Evolutionary conservation across 148 eudicot species (phyloP).

Genomic region (Pharnaceum exiguum): DNA sequence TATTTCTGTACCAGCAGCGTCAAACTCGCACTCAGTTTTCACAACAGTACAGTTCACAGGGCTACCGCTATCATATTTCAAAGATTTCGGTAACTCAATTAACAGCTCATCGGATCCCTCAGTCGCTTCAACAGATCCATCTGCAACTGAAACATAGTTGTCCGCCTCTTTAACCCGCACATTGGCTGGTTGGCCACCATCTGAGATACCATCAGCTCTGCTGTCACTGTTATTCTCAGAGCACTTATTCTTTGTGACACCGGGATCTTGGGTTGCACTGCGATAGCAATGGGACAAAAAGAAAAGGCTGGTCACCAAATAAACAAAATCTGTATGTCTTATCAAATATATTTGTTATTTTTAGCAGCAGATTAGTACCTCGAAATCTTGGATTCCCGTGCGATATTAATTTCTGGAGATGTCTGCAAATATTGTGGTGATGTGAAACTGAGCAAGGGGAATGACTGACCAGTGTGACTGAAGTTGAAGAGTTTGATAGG

Average conservation of each 20-base stretch:
- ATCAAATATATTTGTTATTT: neutral
- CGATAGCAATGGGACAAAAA: neutral
- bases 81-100: slow-evolving; percentile 5
- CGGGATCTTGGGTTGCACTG: slow-evolving; percentile 15
- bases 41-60: neutral
- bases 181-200: slow-evolving; percentile 8
- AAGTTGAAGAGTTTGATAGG: slow-evolving; percentile 34
- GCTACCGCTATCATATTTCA: slow-evolving; percentile 10
- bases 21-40: neutral
- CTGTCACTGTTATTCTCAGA: slow-evolving; percentile 13
- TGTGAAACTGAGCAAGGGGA: slow-evolving; percentile 30
- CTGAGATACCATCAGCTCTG: neutral
- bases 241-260: slow-evolving; percentile 6
- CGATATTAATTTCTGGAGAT: slow-evolving; percentile 16
- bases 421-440: slow-evolving; percentile 30
- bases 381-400: slow-evolving; percentile 10
- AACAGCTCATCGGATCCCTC: slow-evolving; percentile 14
- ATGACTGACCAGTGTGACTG: slow-evolving; percentile 20
- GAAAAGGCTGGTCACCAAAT: neutral
- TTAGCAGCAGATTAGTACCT: slow-evolving; percentile 9
- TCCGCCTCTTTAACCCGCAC: slow-evolving; percentile 5
- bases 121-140: neutral
- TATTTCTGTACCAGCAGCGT: slow-evolving; percentile 5
- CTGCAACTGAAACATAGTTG: slow-evolving; percentile 3
- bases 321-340: neutral